Evolutionary conservation across 495 filamentous ascomycete species (phyloP).

Genomic region (Neurospora sp.): DNA sequence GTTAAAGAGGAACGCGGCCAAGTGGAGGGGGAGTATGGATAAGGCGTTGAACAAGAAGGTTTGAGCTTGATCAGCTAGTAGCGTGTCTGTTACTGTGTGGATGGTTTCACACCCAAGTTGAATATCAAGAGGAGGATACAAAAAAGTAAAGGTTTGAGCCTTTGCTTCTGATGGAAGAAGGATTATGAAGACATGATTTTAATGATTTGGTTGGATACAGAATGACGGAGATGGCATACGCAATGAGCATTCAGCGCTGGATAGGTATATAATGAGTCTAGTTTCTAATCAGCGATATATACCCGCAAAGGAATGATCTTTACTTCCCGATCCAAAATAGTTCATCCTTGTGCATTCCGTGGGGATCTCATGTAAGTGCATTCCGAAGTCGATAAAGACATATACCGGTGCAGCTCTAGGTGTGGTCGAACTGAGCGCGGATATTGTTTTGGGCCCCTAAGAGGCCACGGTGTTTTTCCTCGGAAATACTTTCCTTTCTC

Average conservation of each 20-base stretch:
- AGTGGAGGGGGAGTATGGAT: slow-evolving; percentile 65
- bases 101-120: background rate
- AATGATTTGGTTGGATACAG: background rate
- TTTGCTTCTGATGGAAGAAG: background rate
- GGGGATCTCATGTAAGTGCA: background rate
- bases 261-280: background rate
- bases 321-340: background rate
- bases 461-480: background rate
- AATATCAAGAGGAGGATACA: background rate
- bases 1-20: slow-evolving; percentile 54
- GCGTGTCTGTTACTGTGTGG: background rate
- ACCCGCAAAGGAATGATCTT: background rate
- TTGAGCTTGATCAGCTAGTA: background rate
- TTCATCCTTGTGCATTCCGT: background rate
- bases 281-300: background rate
- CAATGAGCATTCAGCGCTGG: background rate
- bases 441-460: background rate
- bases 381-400: background rate
- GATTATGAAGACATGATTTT: background rate
- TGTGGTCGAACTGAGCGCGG: background rate
- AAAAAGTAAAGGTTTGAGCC: background rate
- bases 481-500: background rate
- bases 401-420: background rate
- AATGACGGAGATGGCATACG: background rate
- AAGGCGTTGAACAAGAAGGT: slow-evolving; percentile 13